Evolutionary conservation across 352 stramenopile species (phyloP).

Genomic region (Phytophthora citrophthora): DNA sequence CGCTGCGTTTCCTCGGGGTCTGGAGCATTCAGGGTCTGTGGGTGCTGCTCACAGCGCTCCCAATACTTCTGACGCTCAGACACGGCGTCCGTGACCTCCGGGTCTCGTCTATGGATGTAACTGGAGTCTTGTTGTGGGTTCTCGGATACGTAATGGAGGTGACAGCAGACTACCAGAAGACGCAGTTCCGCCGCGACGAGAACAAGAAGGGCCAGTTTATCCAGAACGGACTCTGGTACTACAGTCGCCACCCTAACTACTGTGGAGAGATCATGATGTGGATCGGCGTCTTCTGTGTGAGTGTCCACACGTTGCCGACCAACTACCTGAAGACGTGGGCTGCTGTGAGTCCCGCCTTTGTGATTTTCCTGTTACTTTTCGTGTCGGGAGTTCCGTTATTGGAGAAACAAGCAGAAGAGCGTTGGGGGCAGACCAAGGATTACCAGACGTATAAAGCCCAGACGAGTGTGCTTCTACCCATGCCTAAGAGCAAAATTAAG

Average conservation of each 20-base stretch:
- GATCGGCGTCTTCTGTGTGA: constrained; percentile 66
- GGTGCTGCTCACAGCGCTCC: constrained; percentile 78
- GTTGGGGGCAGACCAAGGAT: constrained; percentile 61
- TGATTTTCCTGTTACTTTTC: constrained; percentile 71
- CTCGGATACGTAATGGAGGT: constrained; percentile 80
- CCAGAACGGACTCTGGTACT: constrained; percentile 81
- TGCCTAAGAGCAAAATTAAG: constrained; percentile 30
- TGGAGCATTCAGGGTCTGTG: constrained; percentile 88
- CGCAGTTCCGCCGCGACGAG: constrained; percentile 64
- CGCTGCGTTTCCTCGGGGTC: constrained; percentile 73
- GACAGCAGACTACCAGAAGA: constrained; percentile 85
- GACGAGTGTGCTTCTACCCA: constrained; percentile 67
- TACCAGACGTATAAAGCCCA: constrained; percentile 85
- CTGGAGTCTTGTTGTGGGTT: constrained; percentile 56
- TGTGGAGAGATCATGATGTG: constrained; percentile 93
- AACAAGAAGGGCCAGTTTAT: constrained; percentile 86
- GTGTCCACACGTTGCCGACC: constrained; percentile 51
- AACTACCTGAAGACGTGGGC: constrained; percentile 40
- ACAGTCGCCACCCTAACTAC: constrained; percentile 94
- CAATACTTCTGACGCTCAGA: constrained; percentile 61
- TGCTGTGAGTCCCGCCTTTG: constrained; percentile 69
- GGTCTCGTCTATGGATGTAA: constrained; percentile 48
- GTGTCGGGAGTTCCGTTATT: constrained; percentile 81
- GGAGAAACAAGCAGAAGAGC: constrained; percentile 75
- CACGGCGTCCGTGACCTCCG: constrained; percentile 33